These are phyloP conservation scores for Cenchrus americanus DNA, from an alignment of 176 grass and related monocot species.

Conservation along the genomic window DNA sequence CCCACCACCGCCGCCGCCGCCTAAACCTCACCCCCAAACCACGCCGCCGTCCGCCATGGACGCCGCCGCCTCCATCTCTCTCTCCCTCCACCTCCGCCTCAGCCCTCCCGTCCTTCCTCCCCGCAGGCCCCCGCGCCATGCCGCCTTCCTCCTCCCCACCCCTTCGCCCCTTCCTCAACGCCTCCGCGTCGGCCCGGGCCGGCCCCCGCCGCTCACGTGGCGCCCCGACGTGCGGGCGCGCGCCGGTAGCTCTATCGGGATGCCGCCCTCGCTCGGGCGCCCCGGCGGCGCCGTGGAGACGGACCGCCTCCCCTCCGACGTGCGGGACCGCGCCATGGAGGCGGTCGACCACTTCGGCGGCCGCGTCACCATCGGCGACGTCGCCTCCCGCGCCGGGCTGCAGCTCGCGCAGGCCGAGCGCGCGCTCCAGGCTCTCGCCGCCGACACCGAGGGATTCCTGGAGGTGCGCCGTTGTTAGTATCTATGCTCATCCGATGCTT, in stretches of 20 bases:
- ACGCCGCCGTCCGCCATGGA: constrained; percentile 52
- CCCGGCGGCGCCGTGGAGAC: constrained; percentile 83
- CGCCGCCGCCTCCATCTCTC: constrained; percentile 46
- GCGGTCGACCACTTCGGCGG: constrained; percentile 78
- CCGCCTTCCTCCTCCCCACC: constrained; percentile 38
- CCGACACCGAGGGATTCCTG: constrained; percentile 95
- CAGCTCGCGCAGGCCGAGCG: constrained; percentile 77
- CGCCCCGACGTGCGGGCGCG: constrained; percentile 41
- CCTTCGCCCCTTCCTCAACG: constrained; percentile 12
- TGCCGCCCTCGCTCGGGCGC: constrained; percentile 51
- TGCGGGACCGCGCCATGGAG: constrained; percentile 80
- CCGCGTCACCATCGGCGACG: constrained; percentile 90
- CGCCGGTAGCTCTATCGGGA: constrained; percentile 50
- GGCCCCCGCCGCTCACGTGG: constrained; percentile 25
- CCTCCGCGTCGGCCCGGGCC: constrained; percentile 38
- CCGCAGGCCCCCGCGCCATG: constrained; percentile 36
- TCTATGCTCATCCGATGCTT: neutral
- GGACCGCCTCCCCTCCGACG: constrained; percentile 81
- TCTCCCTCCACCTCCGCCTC: constrained; percentile 56
- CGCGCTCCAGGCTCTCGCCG: constrained; percentile 89
- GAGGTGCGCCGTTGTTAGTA: constrained; percentile 63
- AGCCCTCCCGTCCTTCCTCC: constrained; percentile 35
- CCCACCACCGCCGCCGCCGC: constrained; percentile 20
- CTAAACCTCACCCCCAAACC: constrained; percentile 35
- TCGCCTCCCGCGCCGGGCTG: constrained; percentile 73